These are phyloP conservation scores for Moringa oleifera DNA, from an alignment of 345 rosid genomes.

Conservation along the genomic window DNA sequence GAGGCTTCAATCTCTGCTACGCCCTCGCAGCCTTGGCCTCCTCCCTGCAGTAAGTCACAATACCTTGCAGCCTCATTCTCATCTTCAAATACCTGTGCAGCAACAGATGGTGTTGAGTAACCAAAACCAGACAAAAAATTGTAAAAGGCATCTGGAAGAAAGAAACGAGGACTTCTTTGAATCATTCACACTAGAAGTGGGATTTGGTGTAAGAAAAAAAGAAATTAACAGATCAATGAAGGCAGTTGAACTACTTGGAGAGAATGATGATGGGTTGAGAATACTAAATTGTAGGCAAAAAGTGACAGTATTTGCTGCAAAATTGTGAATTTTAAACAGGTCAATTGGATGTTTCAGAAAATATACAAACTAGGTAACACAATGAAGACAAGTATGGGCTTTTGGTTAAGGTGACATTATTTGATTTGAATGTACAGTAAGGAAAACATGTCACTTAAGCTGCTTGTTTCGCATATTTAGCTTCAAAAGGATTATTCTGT, in stretches of 20 bases:
- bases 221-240: not conserved
- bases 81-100: slow-evolving; percentile 87
- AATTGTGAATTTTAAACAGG: no score
- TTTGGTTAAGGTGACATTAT: no score
- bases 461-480: no score
- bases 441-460: no score
- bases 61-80: slow-evolving; percentile 80
- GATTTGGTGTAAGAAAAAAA: not conserved
- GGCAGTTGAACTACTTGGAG: not conserved
- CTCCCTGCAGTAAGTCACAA: slow-evolving; percentile 88
- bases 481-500: not conserved
- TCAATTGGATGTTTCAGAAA: no score
- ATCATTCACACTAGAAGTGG: not conserved
- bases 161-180: not conserved
- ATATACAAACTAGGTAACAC: no score
- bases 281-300: no score
- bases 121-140: slow-evolving; percentile 1
- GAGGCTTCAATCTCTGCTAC: slow-evolving; percentile 95
- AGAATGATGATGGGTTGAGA: no score
- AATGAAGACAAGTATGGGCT: no score
- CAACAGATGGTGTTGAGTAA: no score
- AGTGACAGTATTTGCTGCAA: no score
- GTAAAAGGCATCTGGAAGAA: not conserved
- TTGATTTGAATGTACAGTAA: no score
- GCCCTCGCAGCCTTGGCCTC: slow-evolving; percentile 95